Percentiles rank a stretch among this genome's conserved stretches.
phyloP scores from a whole-genome alignment of 768 basidiomycete genomes.

The Cubamyces sp. region DNA sequence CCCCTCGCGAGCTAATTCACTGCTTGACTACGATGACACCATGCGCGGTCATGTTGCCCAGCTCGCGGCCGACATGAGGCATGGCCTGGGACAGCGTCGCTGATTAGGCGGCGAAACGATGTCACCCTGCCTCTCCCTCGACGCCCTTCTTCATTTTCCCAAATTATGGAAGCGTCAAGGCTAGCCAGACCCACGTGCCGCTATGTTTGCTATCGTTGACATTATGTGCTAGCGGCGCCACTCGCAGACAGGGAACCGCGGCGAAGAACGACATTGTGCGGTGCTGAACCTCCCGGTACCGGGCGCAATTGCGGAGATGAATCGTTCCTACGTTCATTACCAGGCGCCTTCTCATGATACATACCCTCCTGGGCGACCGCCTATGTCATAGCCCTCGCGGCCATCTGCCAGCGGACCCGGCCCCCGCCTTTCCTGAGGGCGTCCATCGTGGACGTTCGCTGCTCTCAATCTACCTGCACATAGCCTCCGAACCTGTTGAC shows the following conservation, averaged over 20 bases:
- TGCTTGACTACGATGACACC: background rate
- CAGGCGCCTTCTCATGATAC: background rate
- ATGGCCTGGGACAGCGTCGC: conserved; percentile 5
- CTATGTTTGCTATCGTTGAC: background rate
- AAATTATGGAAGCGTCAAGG: background rate
- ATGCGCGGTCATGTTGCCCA: background rate
- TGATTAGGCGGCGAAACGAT: conserved; percentile 7
- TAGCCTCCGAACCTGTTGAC: conserved; percentile 9
- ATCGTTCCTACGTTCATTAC: background rate
- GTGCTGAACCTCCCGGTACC: background rate
- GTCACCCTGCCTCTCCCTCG: background rate
- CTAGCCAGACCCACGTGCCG: background rate
- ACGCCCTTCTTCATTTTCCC: background rate
- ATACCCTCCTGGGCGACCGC: background rate
- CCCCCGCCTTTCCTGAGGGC: too few relatives aligned
- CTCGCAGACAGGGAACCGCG: too few relatives aligned
- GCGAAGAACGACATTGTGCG: too few relatives aligned
- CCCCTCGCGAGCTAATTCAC: background rate
- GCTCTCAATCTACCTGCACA: background rate
- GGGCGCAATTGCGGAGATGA: conserved; percentile 14
- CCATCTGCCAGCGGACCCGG: background rate
- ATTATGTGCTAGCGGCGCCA: too few relatives aligned
- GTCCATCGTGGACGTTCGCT: too few relatives aligned
- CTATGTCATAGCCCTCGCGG: conserved; percentile 9
- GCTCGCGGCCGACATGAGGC: conserved; percentile 12